Conservation (phyloP, 1,139 yeast species). For the Yamadazyma sp. region DNA sequence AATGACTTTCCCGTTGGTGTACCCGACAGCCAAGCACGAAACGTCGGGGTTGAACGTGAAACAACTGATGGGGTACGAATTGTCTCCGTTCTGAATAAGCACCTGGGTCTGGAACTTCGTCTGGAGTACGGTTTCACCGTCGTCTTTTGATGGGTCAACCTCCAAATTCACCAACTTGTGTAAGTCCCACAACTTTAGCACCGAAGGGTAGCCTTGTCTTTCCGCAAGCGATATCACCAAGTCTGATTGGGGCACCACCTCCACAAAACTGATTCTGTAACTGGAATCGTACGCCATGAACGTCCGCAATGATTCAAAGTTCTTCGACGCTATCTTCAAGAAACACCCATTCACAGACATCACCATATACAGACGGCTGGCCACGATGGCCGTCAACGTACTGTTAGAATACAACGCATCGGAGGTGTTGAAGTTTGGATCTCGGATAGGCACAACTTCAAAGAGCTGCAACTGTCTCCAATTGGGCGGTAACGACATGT, state of each 20-base stretch:
- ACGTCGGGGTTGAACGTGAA: constrained; percentile 57
- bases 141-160: constrained; percentile 23
- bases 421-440: constrained; percentile 68
- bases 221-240: constrained; percentile 73
- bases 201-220: constrained; percentile 65
- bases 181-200: constrained; percentile 74
- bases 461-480: constrained; percentile 93
- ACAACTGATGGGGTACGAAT: constrained; percentile 73
- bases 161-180: constrained; percentile 40
- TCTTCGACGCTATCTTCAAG: constrained; percentile 59
- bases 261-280: constrained; percentile 60
- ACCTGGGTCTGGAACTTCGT: constrained; percentile 38
- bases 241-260: constrained; percentile 46
- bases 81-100: constrained; percentile 49
- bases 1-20: constrained; percentile 82
- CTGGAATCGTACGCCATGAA: constrained; percentile 68
- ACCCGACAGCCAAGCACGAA: constrained; percentile 76
- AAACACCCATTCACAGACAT: constrained; percentile 56
- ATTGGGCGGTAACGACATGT: constrained; percentile 33
- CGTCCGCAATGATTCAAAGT: constrained; percentile 42
- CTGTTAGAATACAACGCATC: constrained; percentile 80
- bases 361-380: constrained; percentile 54
- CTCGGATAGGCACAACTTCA: constrained; percentile 79
- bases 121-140: constrained; percentile 35
- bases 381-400: constrained; percentile 58